phyloP scores from a whole-genome alignment of 2,329 filamentous ascomycete species.

The Fusarium albosuccineum region DNA sequence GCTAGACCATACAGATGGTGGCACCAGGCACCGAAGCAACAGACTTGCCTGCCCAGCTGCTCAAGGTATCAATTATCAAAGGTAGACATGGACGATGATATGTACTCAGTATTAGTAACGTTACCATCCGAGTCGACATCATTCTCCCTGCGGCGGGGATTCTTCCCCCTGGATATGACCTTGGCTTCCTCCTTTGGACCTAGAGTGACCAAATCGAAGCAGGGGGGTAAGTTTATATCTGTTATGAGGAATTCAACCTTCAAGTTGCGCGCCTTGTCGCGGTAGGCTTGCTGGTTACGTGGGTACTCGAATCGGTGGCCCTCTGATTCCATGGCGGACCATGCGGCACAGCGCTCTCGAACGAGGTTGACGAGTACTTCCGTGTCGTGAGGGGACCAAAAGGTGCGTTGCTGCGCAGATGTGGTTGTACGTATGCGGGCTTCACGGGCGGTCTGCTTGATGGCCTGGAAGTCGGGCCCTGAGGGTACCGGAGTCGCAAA shows the following conservation, averaged over 20 bases:
- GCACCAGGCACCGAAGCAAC: not conserved
- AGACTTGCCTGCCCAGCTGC: not conserved
- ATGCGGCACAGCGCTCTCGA: conserved; percentile 43
- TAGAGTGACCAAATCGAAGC: conserved; percentile 65
- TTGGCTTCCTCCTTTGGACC: conserved; percentile 62
- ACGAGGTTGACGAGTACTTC: conserved; percentile 59
- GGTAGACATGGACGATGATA: not conserved
- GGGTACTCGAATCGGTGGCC: conserved; percentile 54
- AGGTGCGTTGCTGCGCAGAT: conserved; percentile 44
- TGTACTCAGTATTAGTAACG: conserved; percentile 54
- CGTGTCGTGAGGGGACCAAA: conserved; percentile 60
- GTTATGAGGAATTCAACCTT: conserved; percentile 65
- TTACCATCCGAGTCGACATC: conserved; percentile 58
- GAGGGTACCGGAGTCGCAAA: conserved; percentile 4
- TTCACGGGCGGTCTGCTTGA: conserved; percentile 43
- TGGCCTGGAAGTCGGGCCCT: conserved; percentile 36
- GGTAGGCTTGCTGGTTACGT: conserved; percentile 68
- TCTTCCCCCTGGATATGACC: conserved; percentile 59
- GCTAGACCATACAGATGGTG: not conserved
- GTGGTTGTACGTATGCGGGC: conserved; percentile 41
- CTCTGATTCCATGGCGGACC: conserved; percentile 52
- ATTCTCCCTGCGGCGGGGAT: conserved; percentile 61
- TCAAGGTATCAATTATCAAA: not conserved
- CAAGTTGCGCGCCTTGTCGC: conserved; percentile 69
- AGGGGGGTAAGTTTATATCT: conserved; percentile 59